Evolutionary conservation across 805 yeast species (phyloP).

Genomic region (Starmerella floricola): DNA sequence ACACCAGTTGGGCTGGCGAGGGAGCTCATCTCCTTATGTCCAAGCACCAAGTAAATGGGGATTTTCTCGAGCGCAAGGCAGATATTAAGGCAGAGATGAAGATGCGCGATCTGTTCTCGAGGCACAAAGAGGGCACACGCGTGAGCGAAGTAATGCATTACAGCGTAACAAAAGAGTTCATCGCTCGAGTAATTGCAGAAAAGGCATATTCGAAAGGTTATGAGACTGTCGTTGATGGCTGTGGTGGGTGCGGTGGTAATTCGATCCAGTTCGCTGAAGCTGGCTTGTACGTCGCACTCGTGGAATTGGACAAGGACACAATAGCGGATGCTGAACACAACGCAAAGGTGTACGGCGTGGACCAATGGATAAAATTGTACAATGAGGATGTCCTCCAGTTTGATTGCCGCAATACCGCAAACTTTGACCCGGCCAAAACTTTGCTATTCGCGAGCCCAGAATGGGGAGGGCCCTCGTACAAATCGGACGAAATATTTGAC

Average conservation of each 20-base stretch:
- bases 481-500: slow-evolving; percentile 14
- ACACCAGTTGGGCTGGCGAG: too few relatives aligned
- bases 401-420: slow-evolving; percentile 7
- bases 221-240: slow-evolving; percentile 44
- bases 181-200: slow-evolving; percentile 40
- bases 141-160: slow-evolving; percentile 71
- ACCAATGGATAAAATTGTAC: slow-evolving; percentile 34
- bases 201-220: slow-evolving; percentile 13
- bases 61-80: too few relatives aligned
- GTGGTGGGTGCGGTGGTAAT: slow-evolving; percentile 86
- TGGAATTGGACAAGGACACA: slow-evolving; percentile 23
- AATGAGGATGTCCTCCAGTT: slow-evolving; percentile 40
- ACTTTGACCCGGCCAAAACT: slow-evolving; percentile 10
- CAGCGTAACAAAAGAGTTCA: slow-evolving; percentile 72
- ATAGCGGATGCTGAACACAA: slow-evolving; percentile 36
- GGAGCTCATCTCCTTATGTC: too few relatives aligned
- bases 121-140: slow-evolving; percentile 53
- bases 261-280: slow-evolving; percentile 52
- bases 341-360: slow-evolving; percentile 42
- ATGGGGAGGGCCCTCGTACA: slow-evolving; percentile 25
- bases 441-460: slow-evolving; percentile 23
- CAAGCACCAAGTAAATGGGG: too few relatives aligned
- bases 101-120: slow-evolving; percentile 41
- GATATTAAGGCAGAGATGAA: not conserved
- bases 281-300: slow-evolving; percentile 27